Percentiles rank a stretch among this genome's conserved stretches.
Evolutionary conservation across 2,329 filamentous ascomycete genomes (phyloP).

Genomic region (Tothia fuscella): DNA sequence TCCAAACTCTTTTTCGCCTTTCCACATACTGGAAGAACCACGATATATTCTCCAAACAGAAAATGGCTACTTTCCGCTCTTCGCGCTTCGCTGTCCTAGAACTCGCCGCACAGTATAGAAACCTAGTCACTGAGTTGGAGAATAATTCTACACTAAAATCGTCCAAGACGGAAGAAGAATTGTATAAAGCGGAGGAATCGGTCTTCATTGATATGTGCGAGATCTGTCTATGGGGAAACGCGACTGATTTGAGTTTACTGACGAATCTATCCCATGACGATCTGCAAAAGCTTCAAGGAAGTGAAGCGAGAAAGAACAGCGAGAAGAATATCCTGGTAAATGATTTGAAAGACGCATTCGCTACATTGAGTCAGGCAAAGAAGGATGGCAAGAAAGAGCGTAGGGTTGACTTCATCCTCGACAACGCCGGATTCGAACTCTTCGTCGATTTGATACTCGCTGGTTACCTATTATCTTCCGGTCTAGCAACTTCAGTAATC

Average conservation of each 20-base stretch:
- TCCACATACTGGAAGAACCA: slow-evolving; percentile 80
- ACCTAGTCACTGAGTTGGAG: slow-evolving; percentile 57
- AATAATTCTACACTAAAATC: slow-evolving; percentile 33
- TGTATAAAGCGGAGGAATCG: slow-evolving; percentile 58
- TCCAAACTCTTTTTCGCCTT: slow-evolving; percentile 64
- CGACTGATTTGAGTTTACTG: slow-evolving; percentile 82
- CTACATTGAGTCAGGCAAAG: slow-evolving; percentile 52
- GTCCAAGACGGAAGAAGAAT: slow-evolving; percentile 36
- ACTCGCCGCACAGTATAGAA: slow-evolving; percentile 65
- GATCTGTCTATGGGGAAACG: slow-evolving; percentile 95
- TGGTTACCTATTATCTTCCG: slow-evolving; percentile 74
- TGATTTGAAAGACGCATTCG: slow-evolving; percentile 64
- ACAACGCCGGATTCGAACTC: slow-evolving; percentile 95
- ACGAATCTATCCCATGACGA: slow-evolving; percentile 89
- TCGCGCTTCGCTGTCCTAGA: slow-evolving; percentile 79
- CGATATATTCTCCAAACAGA: slow-evolving; percentile 81
- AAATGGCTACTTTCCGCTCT: slow-evolving; percentile 83
- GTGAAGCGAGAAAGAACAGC: slow-evolving; percentile 69
- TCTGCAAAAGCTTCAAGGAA: slow-evolving; percentile 90
- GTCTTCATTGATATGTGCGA: slow-evolving; percentile 90
- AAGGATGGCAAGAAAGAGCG: slow-evolving; percentile 52
- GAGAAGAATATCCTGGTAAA: slow-evolving; percentile 91
- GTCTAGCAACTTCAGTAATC: slow-evolving; percentile 74
- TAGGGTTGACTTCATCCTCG: slow-evolving; percentile 84
- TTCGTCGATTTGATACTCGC: slow-evolving; percentile 90